These are phyloP conservation scores for Candida chilensis DNA, from an alignment of 805 yeast genomes.

Conservation along the genomic window DNA sequence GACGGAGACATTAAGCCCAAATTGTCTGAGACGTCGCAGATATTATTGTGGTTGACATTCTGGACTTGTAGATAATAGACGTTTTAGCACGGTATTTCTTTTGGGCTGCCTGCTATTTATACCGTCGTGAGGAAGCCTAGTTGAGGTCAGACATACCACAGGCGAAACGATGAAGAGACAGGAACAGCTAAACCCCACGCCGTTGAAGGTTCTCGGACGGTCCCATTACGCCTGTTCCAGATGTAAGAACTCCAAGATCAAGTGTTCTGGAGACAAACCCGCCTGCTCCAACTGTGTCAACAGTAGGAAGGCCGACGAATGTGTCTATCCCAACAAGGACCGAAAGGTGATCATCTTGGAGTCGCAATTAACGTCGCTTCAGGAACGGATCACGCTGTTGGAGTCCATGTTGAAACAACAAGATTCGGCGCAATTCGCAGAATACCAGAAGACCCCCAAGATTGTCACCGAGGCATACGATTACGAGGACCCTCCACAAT, in stretches of 20 bases:
- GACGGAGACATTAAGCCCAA: slow-evolving; percentile 2
- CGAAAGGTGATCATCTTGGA: slow-evolving; percentile 15
- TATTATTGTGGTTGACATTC: slow-evolving; percentile 19
- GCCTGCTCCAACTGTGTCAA: slow-evolving; percentile 13
- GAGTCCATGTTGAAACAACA: slow-evolving; percentile 8
- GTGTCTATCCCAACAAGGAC: slow-evolving; percentile 15
- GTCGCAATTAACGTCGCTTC: slow-evolving; percentile 12
- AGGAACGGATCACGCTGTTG: slow-evolving; percentile 10
- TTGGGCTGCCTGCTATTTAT: no score
- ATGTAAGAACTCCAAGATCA: slow-evolving; percentile 39
- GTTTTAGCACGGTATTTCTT: no score
- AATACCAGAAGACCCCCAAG: no score
- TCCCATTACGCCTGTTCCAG: slow-evolving; percentile 35
- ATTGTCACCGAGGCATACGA: no score
- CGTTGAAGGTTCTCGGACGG: no score
- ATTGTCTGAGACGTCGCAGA: no score
- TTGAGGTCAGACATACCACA: slow-evolving; percentile 24
- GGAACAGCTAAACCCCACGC: no score
- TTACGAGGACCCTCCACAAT: no score
- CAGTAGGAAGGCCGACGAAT: slow-evolving; percentile 9
- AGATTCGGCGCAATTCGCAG: no score
- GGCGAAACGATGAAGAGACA: slow-evolving; percentile 13
- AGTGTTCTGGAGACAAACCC: slow-evolving; percentile 34
- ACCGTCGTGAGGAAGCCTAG: slow-evolving; percentile 19
- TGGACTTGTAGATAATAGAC: no score